Evolutionary conservation across 1,284 basidiomycete species (phyloP).

Genomic region (Cryptococcus hybrid): DNA sequence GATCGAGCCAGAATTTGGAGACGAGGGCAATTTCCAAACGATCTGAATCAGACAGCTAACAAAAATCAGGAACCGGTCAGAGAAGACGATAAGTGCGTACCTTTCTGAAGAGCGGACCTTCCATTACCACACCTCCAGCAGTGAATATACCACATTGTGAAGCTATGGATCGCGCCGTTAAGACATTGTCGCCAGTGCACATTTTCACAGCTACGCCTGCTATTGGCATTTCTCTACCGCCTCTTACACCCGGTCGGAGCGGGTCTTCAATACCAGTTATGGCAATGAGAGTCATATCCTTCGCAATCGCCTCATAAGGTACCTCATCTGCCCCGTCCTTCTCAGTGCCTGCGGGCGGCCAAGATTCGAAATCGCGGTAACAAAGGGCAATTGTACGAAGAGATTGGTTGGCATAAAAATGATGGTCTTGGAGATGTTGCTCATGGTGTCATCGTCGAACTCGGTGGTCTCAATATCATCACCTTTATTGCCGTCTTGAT

Average conservation of each 20-base stretch:
- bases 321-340: conserved; percentile 56
- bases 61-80: neutral
- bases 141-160: conserved; percentile 93
- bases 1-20: conserved; percentile 79
- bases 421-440: conserved; percentile 85
- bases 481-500: conserved; percentile 18
- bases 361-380: conserved; percentile 80
- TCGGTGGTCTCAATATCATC: conserved; percentile 58
- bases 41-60: conserved; percentile 52
- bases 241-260: conserved; percentile 82
- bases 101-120: conserved; percentile 72
- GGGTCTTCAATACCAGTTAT: conserved; percentile 97
- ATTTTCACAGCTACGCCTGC: conserved; percentile 98
- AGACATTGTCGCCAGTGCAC: conserved; percentile 97
- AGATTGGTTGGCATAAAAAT: conserved; percentile 94
- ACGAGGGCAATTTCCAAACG: conserved; percentile 55
- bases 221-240: conserved; percentile 80
- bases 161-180: conserved; percentile 82
- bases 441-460: conserved; percentile 64
- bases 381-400: conserved; percentile 90
- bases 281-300: conserved; percentile 77
- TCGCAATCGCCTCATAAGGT: conserved; percentile 67
- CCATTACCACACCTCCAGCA: conserved; percentile 91
- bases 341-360: conserved; percentile 69
- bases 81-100: conserved; percentile 3